Evolutionary conservation across 108 stramenopile species (phyloP).

Genomic region (Discostella stelligeroides): DNA sequence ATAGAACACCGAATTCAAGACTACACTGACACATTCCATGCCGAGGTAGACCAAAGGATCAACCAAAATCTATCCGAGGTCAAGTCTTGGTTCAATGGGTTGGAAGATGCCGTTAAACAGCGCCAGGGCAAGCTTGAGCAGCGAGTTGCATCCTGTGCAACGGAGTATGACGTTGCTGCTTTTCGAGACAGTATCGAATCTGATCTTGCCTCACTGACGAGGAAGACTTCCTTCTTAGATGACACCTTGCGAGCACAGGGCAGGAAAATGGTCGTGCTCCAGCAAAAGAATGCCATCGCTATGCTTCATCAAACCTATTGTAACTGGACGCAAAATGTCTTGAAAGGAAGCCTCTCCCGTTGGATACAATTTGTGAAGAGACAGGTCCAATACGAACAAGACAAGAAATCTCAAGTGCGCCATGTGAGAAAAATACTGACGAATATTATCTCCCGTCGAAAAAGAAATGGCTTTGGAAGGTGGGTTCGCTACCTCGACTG

Average conservation of each 20-base stretch:
- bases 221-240: constrained; percentile 34
- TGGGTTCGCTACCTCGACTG: constrained; percentile 38
- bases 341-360: constrained; percentile 18
- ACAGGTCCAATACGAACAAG: constrained; percentile 22
- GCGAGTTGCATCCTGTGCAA: constrained; percentile 38
- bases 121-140: constrained; percentile 45
- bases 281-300: constrained; percentile 33
- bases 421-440: constrained; percentile 36
- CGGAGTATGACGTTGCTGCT: constrained; percentile 32
- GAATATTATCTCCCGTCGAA: constrained; percentile 39
- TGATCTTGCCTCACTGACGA: constrained; percentile 32
- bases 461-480: constrained; percentile 31
- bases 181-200: constrained; percentile 40
- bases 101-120: constrained; percentile 46
- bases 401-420: constrained; percentile 32
- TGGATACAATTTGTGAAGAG: constrained; percentile 36
- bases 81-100: constrained; percentile 35
- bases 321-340: constrained; percentile 9
- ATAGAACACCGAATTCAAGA: constrained; percentile 26
- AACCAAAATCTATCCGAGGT: constrained; percentile 29
- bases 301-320: constrained; percentile 30
- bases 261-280: constrained; percentile 24
- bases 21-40: constrained; percentile 18
- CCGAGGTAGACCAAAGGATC: constrained; percentile 36
- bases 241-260: constrained; percentile 41